Base-by-base conservation (phyloP, 257 asterid genomes). In the Solanum commersonii region DNA sequence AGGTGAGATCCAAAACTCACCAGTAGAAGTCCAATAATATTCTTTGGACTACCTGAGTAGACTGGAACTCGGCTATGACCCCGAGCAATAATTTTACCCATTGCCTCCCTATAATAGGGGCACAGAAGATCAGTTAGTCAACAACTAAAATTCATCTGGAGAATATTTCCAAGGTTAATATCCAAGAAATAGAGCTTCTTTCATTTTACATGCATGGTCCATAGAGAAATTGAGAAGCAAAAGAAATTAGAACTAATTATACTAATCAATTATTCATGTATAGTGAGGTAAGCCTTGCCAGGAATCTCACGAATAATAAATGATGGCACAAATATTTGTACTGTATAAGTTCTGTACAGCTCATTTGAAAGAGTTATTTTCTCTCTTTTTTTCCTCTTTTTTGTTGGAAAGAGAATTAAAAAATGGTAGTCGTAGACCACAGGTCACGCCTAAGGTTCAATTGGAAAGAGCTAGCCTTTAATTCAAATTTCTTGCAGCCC, bases 1-100 rank as follows among this genome's bases (percentile, higher is more conserved):
- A 56, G 63, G 72, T 73, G 49, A 56, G 84, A 25, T 27, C 38
- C 65, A 72, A 73, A 29, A 83, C 78, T 90, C 89, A 96, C 99
- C 95, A 96, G 91, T 84, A 96, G 86, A 90, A 96, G 95, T 90
- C 99, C 98, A 89, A 95, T 94, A 40, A 96, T 86, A 87, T 95
- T 96, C 88, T 89, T 94, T 25, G 93, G 94, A 87, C 92, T 94
- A 46, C 98, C 99, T 60, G 95, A 90, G 90, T 94, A 95, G 86
- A 96, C 98, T 87, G 98, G 99, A 90, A 96, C 96, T 89, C 99
- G 94, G 89, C 99, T 96, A 86, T 96, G 98, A 84, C 99, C 98
- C 59, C 98, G 96, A 87, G 98, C 95, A 86, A 96, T 92, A 87
- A 96, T 86, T 92, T 94, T 95, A 71, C 98, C 97, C 94, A 95